Percentiles rank a stretch among this genome's conserved stretches.
These are phyloP conservation scores for Phytophthora foliorum DNA, from an alignment of 352 stramenopile genomes.

Conservation along the genomic window DNA sequence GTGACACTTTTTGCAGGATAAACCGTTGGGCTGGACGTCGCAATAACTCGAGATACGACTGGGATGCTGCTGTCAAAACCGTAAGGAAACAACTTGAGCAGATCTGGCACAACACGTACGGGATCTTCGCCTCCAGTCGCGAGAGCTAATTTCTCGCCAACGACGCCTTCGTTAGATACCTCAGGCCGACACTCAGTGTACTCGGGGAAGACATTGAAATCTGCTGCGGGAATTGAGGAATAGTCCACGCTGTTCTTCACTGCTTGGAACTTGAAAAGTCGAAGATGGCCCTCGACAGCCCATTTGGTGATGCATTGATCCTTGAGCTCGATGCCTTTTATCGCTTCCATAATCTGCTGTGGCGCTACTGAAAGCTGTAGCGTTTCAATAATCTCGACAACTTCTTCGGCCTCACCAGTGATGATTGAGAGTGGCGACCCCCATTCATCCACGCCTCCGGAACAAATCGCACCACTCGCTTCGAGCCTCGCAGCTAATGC, in stretches of 20 bases:
- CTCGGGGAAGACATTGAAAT: constrained; percentile 40
- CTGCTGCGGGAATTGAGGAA: constrained; percentile 38
- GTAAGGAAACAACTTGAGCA: constrained; percentile 40
- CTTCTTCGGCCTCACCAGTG: constrained; percentile 24
- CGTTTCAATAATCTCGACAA: constrained; percentile 30
- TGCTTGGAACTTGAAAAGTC: constrained; percentile 38
- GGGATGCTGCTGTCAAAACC: constrained; percentile 32
- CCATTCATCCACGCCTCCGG: constrained; percentile 35
- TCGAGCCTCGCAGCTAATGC: constrained; percentile 23
- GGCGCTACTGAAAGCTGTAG: constrained; percentile 23
- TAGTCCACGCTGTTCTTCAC: constrained; percentile 40
- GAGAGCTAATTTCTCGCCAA: constrained; percentile 34
- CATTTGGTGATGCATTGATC: constrained; percentile 34
- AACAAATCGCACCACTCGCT: constrained; percentile 28
- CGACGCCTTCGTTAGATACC: constrained; percentile 23
- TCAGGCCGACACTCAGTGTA: constrained; percentile 37
- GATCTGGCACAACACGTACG: constrained; percentile 31
- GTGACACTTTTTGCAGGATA: constrained; percentile 25
- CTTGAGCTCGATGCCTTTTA: constrained; percentile 23
- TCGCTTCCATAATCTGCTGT: constrained; percentile 22
- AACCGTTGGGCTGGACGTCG: constrained; percentile 29
- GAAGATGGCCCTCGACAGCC: constrained; percentile 27
- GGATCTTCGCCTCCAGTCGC: constrained; percentile 27
- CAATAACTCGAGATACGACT: constrained; percentile 18
- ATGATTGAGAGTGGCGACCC: constrained; percentile 33